phyloP scores from a whole-genome alignment of 208 protist genomes.

The Leishmania aethiopica region DNA sequence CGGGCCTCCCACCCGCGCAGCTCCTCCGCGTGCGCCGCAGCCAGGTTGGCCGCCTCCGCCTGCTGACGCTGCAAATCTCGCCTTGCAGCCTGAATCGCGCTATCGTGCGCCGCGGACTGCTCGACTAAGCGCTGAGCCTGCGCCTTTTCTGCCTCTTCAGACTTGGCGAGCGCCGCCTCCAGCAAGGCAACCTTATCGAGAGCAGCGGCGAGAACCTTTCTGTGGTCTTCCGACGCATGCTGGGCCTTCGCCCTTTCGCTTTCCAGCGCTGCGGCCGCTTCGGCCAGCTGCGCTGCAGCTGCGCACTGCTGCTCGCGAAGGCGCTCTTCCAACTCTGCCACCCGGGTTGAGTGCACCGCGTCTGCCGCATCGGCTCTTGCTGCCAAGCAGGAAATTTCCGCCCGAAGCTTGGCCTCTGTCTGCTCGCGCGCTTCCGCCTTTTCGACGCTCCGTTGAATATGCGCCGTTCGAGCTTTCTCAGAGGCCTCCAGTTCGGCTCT shows the following conservation, averaged over 20 bases:
- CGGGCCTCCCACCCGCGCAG: neutral
- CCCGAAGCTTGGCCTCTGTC: neutral
- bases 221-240: neutral
- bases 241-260: neutral
- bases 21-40: neutral
- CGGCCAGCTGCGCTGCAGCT: slow-evolving; percentile 4
- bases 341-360: neutral
- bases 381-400: neutral
- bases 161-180: neutral
- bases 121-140: neutral
- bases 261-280: neutral
- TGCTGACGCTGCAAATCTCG: neutral
- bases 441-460: slow-evolving; percentile 10
- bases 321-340: neutral
- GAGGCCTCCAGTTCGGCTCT: slow-evolving; percentile 12
- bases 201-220: neutral
- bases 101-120: neutral
- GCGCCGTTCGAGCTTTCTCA: slow-evolving; percentile 8
- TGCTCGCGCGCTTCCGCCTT: slow-evolving; percentile 6
- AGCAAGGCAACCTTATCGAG: neutral
- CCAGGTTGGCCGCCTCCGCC: neutral
- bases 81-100: neutral
- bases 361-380: neutral
- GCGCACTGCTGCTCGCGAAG: neutral
- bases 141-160: slow-evolving; percentile 2